Evolutionary conservation across 352 stramenopile species (phyloP).

Genomic region (Hyaloperonospora arabidopsidis): DNA sequence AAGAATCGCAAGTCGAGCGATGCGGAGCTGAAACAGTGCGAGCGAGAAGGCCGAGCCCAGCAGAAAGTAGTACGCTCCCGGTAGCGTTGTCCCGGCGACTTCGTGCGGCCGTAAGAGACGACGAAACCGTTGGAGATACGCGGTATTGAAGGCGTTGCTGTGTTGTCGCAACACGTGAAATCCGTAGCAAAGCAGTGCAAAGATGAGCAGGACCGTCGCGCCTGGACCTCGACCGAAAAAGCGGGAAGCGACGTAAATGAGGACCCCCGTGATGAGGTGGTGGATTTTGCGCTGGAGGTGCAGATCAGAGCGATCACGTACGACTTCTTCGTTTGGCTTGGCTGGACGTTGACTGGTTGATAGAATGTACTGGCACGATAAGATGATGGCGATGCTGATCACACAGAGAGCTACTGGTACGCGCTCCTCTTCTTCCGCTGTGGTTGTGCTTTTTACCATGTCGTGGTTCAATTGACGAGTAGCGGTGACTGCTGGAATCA

Average conservation of each 20-base stretch:
- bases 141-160: constrained; percentile 22
- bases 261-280: constrained; percentile 35
- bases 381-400: too few relatives aligned
- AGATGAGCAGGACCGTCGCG: constrained; percentile 26
- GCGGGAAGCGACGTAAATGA: constrained; percentile 37
- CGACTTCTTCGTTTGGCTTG: not conserved
- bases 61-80: constrained; percentile 56
- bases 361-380: constrained; percentile 38
- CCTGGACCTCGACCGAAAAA: constrained; percentile 20
- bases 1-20: constrained; percentile 48
- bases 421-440: too few relatives aligned
- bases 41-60: constrained; percentile 37
- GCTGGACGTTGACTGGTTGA: constrained; percentile 6
- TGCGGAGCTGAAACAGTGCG: constrained; percentile 25
- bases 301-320: constrained; percentile 26
- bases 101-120: constrained; percentile 44
- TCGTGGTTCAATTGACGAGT: too few relatives aligned
- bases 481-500: too few relatives aligned
- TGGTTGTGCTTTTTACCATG: too few relatives aligned
- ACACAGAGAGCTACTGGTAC: too few relatives aligned
- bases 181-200: constrained; percentile 29
- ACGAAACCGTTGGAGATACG: constrained; percentile 38
- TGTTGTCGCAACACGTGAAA: constrained; percentile 30
- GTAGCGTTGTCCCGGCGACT: constrained; percentile 27
- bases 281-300: constrained; percentile 47